Evolutionary conservation across 805 yeast genomes (phyloP).

Genomic region (Candida multigemmis): DNA sequence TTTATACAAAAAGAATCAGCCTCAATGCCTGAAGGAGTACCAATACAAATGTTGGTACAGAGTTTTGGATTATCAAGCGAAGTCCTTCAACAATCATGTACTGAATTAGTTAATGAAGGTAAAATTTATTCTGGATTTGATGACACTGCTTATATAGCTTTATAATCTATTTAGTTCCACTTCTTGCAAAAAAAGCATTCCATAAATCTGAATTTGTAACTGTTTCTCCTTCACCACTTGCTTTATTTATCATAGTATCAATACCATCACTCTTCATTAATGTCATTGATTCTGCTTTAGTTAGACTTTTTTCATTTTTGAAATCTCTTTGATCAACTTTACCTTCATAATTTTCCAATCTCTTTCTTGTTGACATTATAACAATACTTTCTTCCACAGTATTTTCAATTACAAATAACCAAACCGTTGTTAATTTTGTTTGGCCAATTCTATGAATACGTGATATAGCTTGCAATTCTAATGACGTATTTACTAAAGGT

Average conservation of each 20-base stretch:
- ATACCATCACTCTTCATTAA: constrained; percentile 41
- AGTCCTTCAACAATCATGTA: constrained; percentile 41
- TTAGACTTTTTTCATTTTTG: constrained; percentile 19
- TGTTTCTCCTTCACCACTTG: constrained; percentile 44
- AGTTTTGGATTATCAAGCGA: constrained; percentile 41
- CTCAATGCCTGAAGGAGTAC: constrained; percentile 72
- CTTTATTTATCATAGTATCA: constrained; percentile 36
- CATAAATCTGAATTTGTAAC: constrained; percentile 53
- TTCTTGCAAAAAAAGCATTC: constrained; percentile 46
- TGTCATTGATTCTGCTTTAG: constrained; percentile 45
- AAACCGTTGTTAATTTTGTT: constrained; percentile 67
- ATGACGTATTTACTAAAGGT: constrained; percentile 79
- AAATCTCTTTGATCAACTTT: constrained; percentile 1
- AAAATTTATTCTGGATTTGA: constrained; percentile 62
- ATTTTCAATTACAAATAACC: constrained; percentile 81
- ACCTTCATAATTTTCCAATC: constrained; percentile 33
- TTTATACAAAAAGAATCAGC: constrained; percentile 42
- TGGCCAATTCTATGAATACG: constrained; percentile 93
- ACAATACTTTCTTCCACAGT: constrained; percentile 88
- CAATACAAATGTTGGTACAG: constrained; percentile 51
- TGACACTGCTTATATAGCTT: constrained; percentile 51
- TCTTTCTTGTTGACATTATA: constrained; percentile 51
- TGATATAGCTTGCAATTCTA: constrained; percentile 87
- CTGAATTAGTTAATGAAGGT: constrained; percentile 55
- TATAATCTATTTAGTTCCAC: constrained; percentile 15